A percentile compares a stretch with the other conserved stretches of the same genome.
Evolutionary conservation across 1,284 basidiomycete genomes (phyloP).

Genomic region (Rhodotorula sp.): DNA sequence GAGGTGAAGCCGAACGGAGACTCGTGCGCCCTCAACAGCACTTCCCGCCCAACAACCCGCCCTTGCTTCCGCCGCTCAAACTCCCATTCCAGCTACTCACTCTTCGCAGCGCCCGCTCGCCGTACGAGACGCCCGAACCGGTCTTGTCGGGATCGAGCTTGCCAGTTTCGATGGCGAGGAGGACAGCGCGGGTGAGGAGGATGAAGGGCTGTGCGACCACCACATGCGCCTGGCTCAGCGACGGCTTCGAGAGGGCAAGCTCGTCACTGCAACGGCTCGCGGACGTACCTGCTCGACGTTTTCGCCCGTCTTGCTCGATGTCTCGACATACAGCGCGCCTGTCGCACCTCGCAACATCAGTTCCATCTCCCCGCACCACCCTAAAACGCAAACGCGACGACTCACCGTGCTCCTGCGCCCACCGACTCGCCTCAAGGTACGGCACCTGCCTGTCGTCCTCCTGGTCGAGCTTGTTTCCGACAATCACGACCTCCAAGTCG

Average conservation of each 20-base stretch:
- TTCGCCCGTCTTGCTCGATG: constrained; percentile 86
- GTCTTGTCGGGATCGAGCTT: constrained; percentile 86
- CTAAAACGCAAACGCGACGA: neutral
- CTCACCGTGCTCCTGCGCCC: constrained; percentile 89
- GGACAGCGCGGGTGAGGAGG: constrained; percentile 81
- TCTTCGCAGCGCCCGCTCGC: constrained; percentile 82
- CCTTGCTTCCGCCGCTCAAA: constrained; percentile 4
- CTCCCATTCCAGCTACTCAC: constrained; percentile 61
- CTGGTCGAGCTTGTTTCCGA: constrained; percentile 91
- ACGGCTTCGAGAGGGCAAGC: neutral
- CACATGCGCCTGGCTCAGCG: neutral
- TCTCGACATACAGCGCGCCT: constrained; percentile 91
- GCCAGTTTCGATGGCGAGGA: constrained; percentile 90
- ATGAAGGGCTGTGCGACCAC: constrained; percentile 68
- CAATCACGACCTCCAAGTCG: constrained; percentile 83
- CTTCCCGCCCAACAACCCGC: constrained; percentile 16
- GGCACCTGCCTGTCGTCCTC: constrained; percentile 94
- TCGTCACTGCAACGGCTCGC: neutral
- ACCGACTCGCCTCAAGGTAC: constrained; percentile 86
- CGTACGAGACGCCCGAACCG: constrained; percentile 92
- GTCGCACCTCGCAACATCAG: neutral
- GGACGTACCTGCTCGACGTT: constrained; percentile 65
- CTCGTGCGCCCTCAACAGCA: constrained; percentile 9
- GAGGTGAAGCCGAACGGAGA: neutral
- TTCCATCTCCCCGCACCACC: neutral